A percentile compares a stretch with the other conserved stretches of the same genome.
Conservation (phyloP, 495 filamentous ascomycete genomes). For the Penicillium coffeae region DNA sequence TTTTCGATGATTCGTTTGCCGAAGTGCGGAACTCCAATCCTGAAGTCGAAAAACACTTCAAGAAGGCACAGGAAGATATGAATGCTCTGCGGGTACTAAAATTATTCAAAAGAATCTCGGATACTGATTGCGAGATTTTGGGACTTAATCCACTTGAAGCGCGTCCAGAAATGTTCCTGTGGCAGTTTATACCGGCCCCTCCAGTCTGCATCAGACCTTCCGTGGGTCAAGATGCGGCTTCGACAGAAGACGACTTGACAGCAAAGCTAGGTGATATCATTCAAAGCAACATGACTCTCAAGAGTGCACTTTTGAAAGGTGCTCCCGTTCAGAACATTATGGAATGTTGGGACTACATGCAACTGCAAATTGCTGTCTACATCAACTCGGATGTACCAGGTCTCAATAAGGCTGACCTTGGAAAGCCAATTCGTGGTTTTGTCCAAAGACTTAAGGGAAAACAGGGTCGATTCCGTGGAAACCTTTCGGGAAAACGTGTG, state of each 20-base stretch:
- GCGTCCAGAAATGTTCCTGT: constrained; percentile 93
- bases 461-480: constrained; percentile 94
- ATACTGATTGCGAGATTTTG: constrained; percentile 83
- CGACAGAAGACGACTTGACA: constrained; percentile 94
- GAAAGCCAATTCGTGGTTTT: constrained; percentile 84
- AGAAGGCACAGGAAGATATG: constrained; percentile 89
- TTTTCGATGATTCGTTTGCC: constrained; percentile 78
- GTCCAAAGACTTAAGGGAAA: constrained; percentile 96
- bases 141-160: constrained; percentile 83
- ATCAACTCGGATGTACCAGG: constrained; percentile 97
- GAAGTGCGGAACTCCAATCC: constrained; percentile 67
- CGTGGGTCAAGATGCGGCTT: constrained; percentile 83
- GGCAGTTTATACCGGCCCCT: constrained; percentile 92
- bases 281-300: constrained; percentile 78
- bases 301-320: constrained; percentile 73
- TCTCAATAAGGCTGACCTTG: constrained; percentile 67
- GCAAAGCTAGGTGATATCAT: constrained; percentile 93
- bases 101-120: constrained; percentile 82
- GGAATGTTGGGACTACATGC: constrained; percentile 98
- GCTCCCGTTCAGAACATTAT: constrained; percentile 83
- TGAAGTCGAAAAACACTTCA: constrained; percentile 86
- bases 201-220: constrained; percentile 92
- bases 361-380: constrained; percentile 92
- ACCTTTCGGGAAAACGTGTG: constrained; percentile 95
- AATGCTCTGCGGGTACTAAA: constrained; percentile 86